Evolutionary conservation across 345 rosid genomes (phyloP).

Genomic region (Cardamine occulta): DNA sequence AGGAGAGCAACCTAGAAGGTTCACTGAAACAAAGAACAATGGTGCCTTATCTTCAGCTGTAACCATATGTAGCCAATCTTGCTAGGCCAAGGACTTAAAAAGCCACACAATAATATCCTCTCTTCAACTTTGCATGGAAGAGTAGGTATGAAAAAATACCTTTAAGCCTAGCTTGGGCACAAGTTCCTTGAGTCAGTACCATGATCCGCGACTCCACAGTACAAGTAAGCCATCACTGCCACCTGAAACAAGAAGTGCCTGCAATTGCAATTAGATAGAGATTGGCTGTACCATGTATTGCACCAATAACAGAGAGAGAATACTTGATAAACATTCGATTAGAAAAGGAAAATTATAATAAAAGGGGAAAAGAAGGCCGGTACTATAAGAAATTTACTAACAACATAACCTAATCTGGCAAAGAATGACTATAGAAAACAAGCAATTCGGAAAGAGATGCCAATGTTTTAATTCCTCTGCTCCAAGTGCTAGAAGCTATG

Average conservation of each 20-base stretch:
- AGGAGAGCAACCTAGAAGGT: conserved; percentile 19
- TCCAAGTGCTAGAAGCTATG: conserved; percentile 9
- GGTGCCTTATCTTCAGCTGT: conserved; percentile 14
- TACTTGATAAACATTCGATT: conserved; percentile 1
- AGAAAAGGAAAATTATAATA: background rate
- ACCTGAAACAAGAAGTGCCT: conserved; percentile 98
- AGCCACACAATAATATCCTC: conserved; percentile 13
- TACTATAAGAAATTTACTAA: background rate
- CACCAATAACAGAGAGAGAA: conserved; percentile 14
- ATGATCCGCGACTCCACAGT: conserved; percentile 96
- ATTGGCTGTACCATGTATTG: conserved; percentile 27
- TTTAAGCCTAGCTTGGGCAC: conserved; percentile 97
- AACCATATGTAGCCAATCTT: conserved; percentile 14
- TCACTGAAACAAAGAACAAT: conserved; percentile 18
- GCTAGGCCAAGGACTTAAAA: conserved; percentile 11
- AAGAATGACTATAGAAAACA: background rate
- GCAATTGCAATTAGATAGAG: conserved; percentile 43
- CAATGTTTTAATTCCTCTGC: conserved; percentile 3
- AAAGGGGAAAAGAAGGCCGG: background rate
- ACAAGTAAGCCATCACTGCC: conserved; percentile 95
- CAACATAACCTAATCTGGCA: conserved; percentile 25
- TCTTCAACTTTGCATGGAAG: conserved; percentile 22
- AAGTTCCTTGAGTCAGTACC: conserved; percentile 94
- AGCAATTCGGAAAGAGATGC: conserved; percentile 12
- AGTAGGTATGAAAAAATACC: conserved; percentile 50